These are phyloP conservation scores for Aspergillus pseudonomiae DNA, from an alignment of 2,329 filamentous ascomycete genomes.

Conservation along the genomic window DNA sequence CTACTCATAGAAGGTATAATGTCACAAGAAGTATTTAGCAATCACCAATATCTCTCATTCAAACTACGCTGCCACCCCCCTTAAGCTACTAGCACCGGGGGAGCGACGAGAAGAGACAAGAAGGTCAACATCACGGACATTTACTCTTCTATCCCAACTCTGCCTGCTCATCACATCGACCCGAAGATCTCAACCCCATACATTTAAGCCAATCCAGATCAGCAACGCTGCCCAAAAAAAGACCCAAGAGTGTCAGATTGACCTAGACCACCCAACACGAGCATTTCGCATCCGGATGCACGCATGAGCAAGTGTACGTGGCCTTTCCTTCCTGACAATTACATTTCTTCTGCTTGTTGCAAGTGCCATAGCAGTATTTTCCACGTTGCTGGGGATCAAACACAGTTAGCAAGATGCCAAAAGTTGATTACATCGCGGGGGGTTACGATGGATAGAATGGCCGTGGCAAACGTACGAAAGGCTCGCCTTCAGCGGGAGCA, in stretches of 20 bases:
- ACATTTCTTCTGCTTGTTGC: neutral
- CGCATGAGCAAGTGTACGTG: neutral
- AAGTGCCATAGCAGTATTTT: neutral
- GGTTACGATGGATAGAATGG: neutral
- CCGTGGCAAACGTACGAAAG: neutral
- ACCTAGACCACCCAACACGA: neutral
- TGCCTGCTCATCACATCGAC: neutral
- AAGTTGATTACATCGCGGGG: neutral
- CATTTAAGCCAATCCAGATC: neutral
- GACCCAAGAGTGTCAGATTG: neutral
- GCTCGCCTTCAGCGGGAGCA: neutral
- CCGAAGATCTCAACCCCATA: neutral
- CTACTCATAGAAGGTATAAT: neutral
- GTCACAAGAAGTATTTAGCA: neutral
- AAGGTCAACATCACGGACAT: neutral
- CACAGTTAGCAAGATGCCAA: neutral
- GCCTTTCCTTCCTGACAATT: neutral
- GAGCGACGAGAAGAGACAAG: neutral
- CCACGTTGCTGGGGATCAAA: neutral
- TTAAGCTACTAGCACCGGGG: neutral
- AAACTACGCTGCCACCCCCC: neutral
- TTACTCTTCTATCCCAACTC: neutral
- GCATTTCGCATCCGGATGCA: neutral
- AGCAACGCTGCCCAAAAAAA: neutral
- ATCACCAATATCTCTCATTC: neutral